Evolutionary conservation across 2,329 filamentous ascomycete genomes (phyloP), one percentile per base, ranked within the genome.

Genomic region (Botrytis fabae): DNA sequence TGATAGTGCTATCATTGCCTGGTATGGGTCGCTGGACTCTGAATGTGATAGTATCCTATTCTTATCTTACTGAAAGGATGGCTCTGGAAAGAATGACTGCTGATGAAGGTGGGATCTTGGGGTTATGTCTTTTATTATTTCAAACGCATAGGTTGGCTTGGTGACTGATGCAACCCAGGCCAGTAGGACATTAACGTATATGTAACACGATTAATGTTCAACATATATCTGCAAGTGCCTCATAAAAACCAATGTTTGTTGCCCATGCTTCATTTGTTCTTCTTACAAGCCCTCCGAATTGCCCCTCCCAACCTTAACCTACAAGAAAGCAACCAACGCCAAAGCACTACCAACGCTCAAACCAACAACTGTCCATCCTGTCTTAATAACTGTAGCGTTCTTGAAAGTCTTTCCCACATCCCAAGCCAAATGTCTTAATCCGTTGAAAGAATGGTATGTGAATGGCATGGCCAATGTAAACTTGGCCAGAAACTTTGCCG

Each of bases 371-470:
- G 85, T 80, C 89, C 90, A 93, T 25, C 91, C 91, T 1, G 88
- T 90, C 82, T 84, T 85, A 77, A 89, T 88, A 74, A 93, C 90
- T 79, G 87, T 84, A 82, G 87, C 84, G 81, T 93, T 93, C 78
- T 84, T 86, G 75, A 93, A 86, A 69, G 86, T 84, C 78, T 84
- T 84, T 69, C 89, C 90, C 57, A 87, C 82, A 85, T 93, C 91
- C 91, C 91, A 93, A 25, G 85, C 80, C 85, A 93, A 85, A 87
- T 93, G 91, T 80, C 91, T 87, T 32, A 93, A 51, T n/a, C 91
- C 91, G 80, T 92, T 93, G 78, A 91, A 84, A 75, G 81, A 83
- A 82, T 93, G 91, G 83, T 88, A 93, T 68, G 89, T 89, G 81
- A 93, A 92, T 5, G 90, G 90, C 76, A 89, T 82, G 25, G 90